Base-by-base conservation (phyloP, 805 yeast species). In the Nematodospora valgi region DNA sequence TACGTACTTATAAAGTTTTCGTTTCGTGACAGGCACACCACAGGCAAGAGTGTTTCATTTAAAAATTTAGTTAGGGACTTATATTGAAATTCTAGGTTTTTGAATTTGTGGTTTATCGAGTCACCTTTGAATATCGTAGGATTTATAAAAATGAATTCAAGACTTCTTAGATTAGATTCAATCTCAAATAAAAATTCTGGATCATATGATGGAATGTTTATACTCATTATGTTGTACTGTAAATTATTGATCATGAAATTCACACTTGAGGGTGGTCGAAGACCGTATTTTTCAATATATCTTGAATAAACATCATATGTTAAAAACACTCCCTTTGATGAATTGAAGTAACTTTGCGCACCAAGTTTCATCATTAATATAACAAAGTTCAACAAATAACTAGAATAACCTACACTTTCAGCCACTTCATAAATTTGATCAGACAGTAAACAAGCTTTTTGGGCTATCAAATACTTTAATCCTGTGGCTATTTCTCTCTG, bases 201-300 rank as follows among this genome's bases (percentile, higher is more conserved):
- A 22, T 48, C 43, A 38, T 58, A 58, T 2, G 48, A 30, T 15
- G 60, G 60, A 19, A 60, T 36, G 23, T 47, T 41, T 5, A 56
- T 44, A 15, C 49, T 35, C 13, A 47, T 37, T 8, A 47, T 39
- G 24, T 46, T 44, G 30, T 23, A 39, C 12, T 37, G 42, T 20
- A 42, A 17, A 35, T 38, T 37, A 16, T 37, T 33, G 17, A 33
- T 15, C 19, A 46, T 26, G 23, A 34, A 46, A 10, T 26, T 17
- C n/a, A 35, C 36, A 4, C 36, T 20, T 12, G 38, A 20, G 12
- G 9, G 18, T 6, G 41, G 28, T 17, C n/a, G 24, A 21, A 25
- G 11, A 9, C 35, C 22, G 11, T 17, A 8, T 14, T 33, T 18
- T 9, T 17, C 8, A 9, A 35, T 32, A 20, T 27, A 27, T 26